Conservation (phyloP, 169 alveolate species). For the Plasmodium adleri region DNA sequence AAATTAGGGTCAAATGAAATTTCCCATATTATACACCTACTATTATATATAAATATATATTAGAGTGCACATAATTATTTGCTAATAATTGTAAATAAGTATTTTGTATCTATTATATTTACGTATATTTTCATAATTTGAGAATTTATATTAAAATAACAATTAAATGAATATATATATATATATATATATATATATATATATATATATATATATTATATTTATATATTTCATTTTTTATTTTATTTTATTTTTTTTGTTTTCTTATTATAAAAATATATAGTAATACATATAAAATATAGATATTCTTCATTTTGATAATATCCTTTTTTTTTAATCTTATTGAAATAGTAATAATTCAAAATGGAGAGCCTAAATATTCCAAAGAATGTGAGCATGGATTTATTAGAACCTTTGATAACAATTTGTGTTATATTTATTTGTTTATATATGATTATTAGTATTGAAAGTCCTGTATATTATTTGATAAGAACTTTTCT, state of each 20-base stretch:
- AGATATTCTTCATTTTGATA: not conserved
- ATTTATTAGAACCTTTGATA: slow-evolving; percentile 51
- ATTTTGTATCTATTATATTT: too few species aligned
- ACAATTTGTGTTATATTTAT: slow-evolving; percentile 60
- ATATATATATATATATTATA: not conserved
- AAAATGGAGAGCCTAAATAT: slow-evolving; percentile 38
- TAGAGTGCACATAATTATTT: too few species aligned
- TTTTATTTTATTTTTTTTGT: not conserved
- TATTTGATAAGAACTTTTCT: slow-evolving; percentile 28
- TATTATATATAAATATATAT: too few species aligned
- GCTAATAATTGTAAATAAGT: too few species aligned
- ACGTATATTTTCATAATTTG: too few species aligned
- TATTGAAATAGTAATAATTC: not conserved
- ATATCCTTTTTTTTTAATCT: not conserved
- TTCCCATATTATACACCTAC: too few species aligned
- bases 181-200: not conserved
- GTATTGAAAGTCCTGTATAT: slow-evolving; percentile 51
- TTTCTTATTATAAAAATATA: not conserved
- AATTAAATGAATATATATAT: not conserved
- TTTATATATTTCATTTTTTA: not conserved
- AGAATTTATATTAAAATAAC: too few species aligned
- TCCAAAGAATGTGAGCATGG: slow-evolving; percentile 10
- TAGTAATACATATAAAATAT: not conserved
- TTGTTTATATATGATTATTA: slow-evolving; percentile 60
- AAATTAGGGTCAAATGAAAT: too few species aligned